Conservation (phyloP, 1,139 yeast genomes). For the Diutina rugosa region DNA sequence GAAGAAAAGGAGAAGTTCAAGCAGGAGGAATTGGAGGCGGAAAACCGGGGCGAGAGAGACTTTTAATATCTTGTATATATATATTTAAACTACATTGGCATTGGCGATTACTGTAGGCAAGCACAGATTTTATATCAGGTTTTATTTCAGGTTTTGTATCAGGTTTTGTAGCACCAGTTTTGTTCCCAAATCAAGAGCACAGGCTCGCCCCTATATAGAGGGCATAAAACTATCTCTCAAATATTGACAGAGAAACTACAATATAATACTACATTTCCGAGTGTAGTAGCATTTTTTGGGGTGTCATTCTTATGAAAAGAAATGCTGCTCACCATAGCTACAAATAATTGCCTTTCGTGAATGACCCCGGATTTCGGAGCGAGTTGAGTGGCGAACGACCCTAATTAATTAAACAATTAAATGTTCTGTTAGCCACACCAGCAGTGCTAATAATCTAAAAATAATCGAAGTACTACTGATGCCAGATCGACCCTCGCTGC, state of each 20-base stretch:
- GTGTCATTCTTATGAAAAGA: neutral
- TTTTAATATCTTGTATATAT: neutral
- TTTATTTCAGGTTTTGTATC: no score
- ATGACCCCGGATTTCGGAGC: neutral
- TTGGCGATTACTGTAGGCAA: neutral
- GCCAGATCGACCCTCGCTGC: neutral
- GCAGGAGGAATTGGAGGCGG: slow-evolving; percentile 1
- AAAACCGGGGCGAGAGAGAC: neutral
- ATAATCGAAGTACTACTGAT: no score
- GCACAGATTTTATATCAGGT: no score
- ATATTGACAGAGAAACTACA: no score
- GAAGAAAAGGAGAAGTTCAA: slow-evolving; percentile 2
- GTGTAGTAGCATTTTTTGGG: neutral
- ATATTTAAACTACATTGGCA: neutral
- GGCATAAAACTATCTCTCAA: no score
- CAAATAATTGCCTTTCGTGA: neutral
- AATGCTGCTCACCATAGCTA: neutral
- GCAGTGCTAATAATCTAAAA: no score
- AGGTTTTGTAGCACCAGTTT: no score
- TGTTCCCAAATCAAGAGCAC: no score
- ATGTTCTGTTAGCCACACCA: neutral
- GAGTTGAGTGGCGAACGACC: neutral
- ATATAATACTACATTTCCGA: no score
- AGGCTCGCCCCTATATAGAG: no score
- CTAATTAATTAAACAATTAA: neutral